Conservation (phyloP, 176 grass and related monocot genomes). For the bread wheat (Triticum aestivum) region IWGSC_CS_RefSeq_v2.1 NC_057809.1:622033165-622033664, state of each 20-base stretch:
- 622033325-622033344: not conserved
- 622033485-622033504: not conserved
- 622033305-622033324: not conserved
- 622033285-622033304: not conserved
- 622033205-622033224: not conserved
- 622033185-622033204: not conserved
- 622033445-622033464: not conserved
- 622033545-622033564: not conserved
- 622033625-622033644: conserved; percentile 18
- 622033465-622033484: too few species aligned
- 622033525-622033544: not conserved
- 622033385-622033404: too few species aligned
- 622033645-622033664: conserved; percentile 18
- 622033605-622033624: not conserved
- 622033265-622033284: not conserved
- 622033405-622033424: too few species aligned
- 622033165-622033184: not conserved
- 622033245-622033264: not conserved
- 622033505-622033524: not conserved
- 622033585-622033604: not conserved
- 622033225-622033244: not conserved
- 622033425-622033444: too few species aligned
- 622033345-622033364: too few species aligned
- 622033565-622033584: not conserved
- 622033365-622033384: too few species aligned